phyloP scores from a whole-genome alignment of 768 basidiomycete genomes.

The Tubosaeta brunneosetosa region DNA sequence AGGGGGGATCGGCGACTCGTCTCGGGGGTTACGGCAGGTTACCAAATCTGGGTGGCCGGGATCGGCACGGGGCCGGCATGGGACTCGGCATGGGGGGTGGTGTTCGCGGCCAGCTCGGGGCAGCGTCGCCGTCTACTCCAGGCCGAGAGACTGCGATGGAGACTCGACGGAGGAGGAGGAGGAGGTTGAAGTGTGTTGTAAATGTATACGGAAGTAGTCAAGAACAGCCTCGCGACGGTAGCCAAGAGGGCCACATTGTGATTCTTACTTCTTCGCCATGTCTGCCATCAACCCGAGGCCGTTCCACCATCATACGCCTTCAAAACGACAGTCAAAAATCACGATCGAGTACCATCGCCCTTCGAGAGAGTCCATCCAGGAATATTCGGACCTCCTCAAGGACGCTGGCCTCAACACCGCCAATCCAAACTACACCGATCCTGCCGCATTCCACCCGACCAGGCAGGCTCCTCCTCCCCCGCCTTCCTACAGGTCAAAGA shows the following conservation, averaged over 20 bases:
- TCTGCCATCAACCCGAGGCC: constrained; percentile 46
- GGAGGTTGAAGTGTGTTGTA: background rate
- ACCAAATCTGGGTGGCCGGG: no score
- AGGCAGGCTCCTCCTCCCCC: constrained; percentile 42
- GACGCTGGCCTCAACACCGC: constrained; percentile 49
- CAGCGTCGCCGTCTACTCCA: no score
- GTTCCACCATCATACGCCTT: constrained; percentile 34
- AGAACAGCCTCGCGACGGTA: background rate
- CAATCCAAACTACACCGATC: constrained; percentile 31
- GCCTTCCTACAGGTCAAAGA: constrained; percentile 29
- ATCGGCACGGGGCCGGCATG: no score
- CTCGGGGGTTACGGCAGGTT: background rate
- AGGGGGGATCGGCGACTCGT: background rate
- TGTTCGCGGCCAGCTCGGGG: no score
- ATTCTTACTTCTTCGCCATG: constrained; percentile 25
- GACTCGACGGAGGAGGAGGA: background rate
- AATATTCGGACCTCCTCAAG: constrained; percentile 68
- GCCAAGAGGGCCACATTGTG: background rate
- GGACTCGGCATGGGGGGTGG: no score
- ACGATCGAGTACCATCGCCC: constrained; percentile 76
- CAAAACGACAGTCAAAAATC: constrained; percentile 48
- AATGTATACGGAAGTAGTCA: background rate
- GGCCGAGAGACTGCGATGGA: no score
- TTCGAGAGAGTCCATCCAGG: constrained; percentile 69
- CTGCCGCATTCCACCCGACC: constrained; percentile 31